These are phyloP conservation scores for Neofusicoccum cordaticola DNA, from an alignment of 2,329 filamentous ascomycete genomes.

Conservation along the genomic window DNA sequence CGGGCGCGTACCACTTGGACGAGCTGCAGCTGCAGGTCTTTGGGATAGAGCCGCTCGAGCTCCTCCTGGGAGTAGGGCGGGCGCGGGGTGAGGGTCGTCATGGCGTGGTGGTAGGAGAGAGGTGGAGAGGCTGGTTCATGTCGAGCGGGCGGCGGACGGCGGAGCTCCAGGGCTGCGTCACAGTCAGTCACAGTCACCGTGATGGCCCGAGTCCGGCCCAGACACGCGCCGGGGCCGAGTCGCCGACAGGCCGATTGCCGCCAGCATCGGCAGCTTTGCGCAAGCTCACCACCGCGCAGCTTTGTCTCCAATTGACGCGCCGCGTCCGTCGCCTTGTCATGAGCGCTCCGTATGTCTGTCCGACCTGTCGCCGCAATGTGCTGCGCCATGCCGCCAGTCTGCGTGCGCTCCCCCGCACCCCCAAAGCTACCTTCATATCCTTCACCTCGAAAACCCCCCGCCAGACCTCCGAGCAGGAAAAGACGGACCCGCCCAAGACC, in stretches of 20 bases:
- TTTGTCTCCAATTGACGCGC: neutral
- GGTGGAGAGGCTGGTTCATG: neutral
- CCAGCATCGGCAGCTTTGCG: neutral
- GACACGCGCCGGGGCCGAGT: neutral
- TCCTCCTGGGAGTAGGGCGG: conserved; percentile 77
- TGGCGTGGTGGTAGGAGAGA: conserved; percentile 37
- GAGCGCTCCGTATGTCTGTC: conserved; percentile 15
- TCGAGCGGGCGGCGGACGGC: too few species aligned
- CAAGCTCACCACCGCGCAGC: neutral
- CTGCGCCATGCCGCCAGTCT: neutral
- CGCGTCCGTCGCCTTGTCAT: neutral
- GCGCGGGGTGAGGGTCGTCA: conserved; percentile 76
- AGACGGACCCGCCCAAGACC: neutral
- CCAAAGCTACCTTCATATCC: conserved; percentile 6
- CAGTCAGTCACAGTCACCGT: neutral
- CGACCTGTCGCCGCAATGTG: conserved; percentile 12
- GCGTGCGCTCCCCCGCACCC: neutral
- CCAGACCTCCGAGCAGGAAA: neutral
- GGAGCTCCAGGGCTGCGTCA: neutral
- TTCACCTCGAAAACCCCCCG: neutral
- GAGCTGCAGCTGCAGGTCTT: conserved; percentile 74
- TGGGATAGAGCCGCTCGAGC: conserved; percentile 76
- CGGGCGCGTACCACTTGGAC: conserved; percentile 68
- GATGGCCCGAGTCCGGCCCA: neutral
- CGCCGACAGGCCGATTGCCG: conserved; percentile 6